phyloP scores from a whole-genome alignment of 345 rosid species.

The Syzygium jambos region DNA sequence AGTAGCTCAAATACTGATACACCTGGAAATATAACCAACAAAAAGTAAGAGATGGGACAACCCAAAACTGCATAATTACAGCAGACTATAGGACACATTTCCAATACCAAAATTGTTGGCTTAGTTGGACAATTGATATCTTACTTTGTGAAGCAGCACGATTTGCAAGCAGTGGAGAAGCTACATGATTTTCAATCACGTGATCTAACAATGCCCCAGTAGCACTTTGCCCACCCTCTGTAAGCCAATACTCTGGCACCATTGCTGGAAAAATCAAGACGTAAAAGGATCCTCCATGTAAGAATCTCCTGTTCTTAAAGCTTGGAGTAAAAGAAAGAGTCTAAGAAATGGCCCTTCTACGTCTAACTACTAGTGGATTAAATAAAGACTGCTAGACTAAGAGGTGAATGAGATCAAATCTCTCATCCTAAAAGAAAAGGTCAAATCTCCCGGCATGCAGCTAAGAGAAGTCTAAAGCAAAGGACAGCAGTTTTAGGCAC shows the following conservation, averaged over 20 bases:
- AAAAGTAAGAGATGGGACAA: not conserved
- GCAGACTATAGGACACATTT: not conserved
- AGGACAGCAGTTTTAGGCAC: not conserved
- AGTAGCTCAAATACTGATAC: conserved; percentile 68
- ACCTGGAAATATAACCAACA: conserved; percentile 24
- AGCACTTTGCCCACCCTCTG: conserved; percentile 99
- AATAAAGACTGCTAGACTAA: not conserved
- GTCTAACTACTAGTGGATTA: not conserved
- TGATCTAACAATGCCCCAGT: conserved; percentile 92
- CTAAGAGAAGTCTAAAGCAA: not conserved
- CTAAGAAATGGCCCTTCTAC: not conserved
- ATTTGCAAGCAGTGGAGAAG: conserved; percentile 83
- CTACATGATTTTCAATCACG: conserved; percentile 78
- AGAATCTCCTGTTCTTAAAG: not conserved
- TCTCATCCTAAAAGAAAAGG: not conserved
- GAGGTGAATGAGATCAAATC: not conserved
- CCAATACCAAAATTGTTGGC: not conserved
- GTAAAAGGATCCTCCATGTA: not conserved
- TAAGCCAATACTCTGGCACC: conserved; percentile 94
- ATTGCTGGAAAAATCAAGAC: conserved; percentile 42
- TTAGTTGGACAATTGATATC: not conserved
- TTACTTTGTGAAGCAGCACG: conserved; percentile 87
- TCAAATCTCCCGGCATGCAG: not conserved
- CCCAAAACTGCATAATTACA: not conserved
- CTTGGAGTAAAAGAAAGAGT: not conserved